These are phyloP conservation scores for Henningerozyma blattae DNA, from an alignment of 805 yeast species.

Conservation along the genomic window DNA sequence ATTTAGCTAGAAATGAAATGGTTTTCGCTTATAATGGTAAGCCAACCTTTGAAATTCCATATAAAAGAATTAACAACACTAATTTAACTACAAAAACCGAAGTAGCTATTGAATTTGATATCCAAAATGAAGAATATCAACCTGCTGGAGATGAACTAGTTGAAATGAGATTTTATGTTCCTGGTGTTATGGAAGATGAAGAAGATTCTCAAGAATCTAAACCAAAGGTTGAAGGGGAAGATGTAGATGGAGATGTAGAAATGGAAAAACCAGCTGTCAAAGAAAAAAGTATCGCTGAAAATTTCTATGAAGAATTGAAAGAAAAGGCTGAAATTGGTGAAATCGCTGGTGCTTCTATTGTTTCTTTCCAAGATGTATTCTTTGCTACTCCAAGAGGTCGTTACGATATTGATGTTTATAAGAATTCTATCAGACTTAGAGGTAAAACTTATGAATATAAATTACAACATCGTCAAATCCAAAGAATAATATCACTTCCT, in stretches of 20 bases:
- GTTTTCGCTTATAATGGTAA: constrained; percentile 75
- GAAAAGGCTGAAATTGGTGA: constrained; percentile 92
- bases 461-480: constrained; percentile 79
- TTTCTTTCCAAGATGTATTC: constrained; percentile 79
- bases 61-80: constrained; percentile 64
- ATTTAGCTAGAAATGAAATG: constrained; percentile 84
- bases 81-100: constrained; percentile 88
- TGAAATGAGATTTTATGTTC: constrained; percentile 86
- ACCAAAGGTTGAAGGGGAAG: constrained; percentile 3
- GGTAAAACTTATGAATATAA: constrained; percentile 98
- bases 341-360: constrained; percentile 89
- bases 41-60: constrained; percentile 89
- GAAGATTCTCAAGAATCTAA: constrained; percentile 27
- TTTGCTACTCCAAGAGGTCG: constrained; percentile 98
- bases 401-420: constrained; percentile 90
- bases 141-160: constrained; percentile 92
- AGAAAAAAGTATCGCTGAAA: constrained; percentile 58
- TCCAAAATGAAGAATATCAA: constrained; percentile 40
- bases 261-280: constrained; percentile 6
- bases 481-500: constrained; percentile 83
- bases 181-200: constrained; percentile 43
- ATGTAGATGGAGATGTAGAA: constrained; percentile 10
- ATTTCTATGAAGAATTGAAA: constrained; percentile 81
- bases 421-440: constrained; percentile 74
- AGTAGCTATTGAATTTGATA: constrained; percentile 77